phyloP scores from a whole-genome alignment of 176 grass and related monocot genomes.

The Pharus latifolius region DNA sequence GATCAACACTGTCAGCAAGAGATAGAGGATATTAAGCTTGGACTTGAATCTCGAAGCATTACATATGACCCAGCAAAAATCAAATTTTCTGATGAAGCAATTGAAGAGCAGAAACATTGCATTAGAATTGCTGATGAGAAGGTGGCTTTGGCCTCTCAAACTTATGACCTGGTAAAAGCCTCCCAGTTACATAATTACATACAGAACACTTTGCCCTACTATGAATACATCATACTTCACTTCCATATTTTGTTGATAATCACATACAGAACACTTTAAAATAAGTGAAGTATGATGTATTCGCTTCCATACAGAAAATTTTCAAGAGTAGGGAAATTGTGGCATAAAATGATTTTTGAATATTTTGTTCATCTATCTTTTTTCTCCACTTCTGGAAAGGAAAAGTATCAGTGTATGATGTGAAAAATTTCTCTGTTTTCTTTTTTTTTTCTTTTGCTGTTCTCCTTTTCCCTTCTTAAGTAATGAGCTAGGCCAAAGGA shows the following conservation, averaged over 20 bases:
- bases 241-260: neutral
- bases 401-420: neutral
- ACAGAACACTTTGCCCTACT: neutral
- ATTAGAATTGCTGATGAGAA: conserved; percentile 99
- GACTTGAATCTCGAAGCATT: conserved; percentile 74
- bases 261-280: too few relatives aligned
- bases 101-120: conserved; percentile 88
- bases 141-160: conserved; percentile 91
- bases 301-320: too few relatives aligned
- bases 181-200: neutral
- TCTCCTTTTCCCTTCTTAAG: too few relatives aligned
- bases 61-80: conserved; percentile 57
- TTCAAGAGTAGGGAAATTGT: neutral
- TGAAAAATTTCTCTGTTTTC: neutral
- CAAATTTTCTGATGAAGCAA: conserved; percentile 90
- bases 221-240: neutral
- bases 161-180: conserved; percentile 87
- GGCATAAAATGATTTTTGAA: neutral
- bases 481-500: too few relatives aligned
- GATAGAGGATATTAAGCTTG: conserved; percentile 75
- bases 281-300: too few relatives aligned
- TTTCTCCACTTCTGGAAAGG: neutral
- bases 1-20: conserved; percentile 93
- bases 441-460: too few relatives aligned
- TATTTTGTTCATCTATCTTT: neutral